A percentile compares a stretch with the other conserved stretches of the same genome.
Conservation (phyloP, 2,329 filamentous ascomycete species). For the Didymella lethalis region DNA sequence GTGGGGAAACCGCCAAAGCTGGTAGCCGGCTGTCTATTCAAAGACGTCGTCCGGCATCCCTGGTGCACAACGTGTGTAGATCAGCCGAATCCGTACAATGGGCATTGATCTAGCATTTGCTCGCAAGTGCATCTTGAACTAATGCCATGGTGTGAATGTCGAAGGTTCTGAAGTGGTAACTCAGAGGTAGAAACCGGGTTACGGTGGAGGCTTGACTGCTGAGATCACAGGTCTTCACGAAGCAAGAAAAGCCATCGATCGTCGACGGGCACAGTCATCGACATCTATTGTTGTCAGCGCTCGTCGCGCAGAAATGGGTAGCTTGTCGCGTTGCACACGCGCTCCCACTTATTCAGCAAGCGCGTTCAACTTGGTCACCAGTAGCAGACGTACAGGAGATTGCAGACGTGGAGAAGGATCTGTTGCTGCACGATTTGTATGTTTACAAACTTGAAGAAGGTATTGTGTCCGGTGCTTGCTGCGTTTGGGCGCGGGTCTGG, state of each 20-base stretch:
- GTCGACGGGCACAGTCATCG: not conserved
- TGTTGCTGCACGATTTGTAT: not conserved
- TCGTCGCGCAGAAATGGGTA: not conserved
- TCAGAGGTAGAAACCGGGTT: not conserved
- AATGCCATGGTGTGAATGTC: not conserved
- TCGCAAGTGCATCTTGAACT: not conserved
- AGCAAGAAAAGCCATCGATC: not conserved
- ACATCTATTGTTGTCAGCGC: slow-evolving; percentile 1
- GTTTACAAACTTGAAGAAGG: slow-evolving; percentile 7
- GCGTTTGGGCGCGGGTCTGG: slow-evolving; percentile 5
- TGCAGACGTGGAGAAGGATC: not conserved
- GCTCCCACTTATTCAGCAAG: slow-evolving; percentile 1
- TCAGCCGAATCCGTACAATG: not conserved
- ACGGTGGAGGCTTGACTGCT: not conserved
- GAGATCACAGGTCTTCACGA: not conserved
- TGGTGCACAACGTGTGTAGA: not conserved
- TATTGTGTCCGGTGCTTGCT: slow-evolving; percentile 7
- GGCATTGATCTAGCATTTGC: not conserved
- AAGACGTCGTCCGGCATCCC: not conserved
- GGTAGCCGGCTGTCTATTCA: not conserved
- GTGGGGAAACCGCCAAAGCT: not conserved
- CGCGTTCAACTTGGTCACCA: not conserved
- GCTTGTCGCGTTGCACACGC: not conserved
- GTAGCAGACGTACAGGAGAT: not conserved
- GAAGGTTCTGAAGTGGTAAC: not conserved